These are phyloP conservation scores for Blastobotrys malaysiensis DNA, from an alignment of 1,139 yeast genomes.

Conservation along the genomic window DNA sequence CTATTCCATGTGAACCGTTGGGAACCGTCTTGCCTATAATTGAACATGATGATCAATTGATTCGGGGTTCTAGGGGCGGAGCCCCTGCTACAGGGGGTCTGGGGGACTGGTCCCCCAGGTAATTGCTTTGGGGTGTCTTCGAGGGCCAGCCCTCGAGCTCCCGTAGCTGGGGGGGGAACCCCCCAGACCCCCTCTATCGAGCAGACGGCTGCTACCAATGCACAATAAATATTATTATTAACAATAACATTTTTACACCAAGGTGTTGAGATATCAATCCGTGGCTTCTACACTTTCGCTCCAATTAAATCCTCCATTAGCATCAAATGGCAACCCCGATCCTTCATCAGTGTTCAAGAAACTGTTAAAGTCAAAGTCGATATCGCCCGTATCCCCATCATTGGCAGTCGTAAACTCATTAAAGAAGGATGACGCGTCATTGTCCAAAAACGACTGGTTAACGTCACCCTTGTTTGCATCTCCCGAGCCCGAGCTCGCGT, in stretches of 20 bases:
- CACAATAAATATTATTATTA: not conserved
- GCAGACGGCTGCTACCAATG: too few relatives aligned
- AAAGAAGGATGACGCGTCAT: slow-evolving; percentile 27
- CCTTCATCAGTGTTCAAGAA: slow-evolving; percentile 33
- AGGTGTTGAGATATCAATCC: slow-evolving; percentile 16
- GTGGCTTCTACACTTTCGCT: slow-evolving; percentile 31
- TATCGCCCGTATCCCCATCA: slow-evolving; percentile 28
- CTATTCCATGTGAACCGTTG: too few relatives aligned
- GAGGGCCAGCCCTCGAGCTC: too few relatives aligned
- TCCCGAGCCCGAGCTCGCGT: slow-evolving; percentile 8
- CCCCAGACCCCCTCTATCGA: too few relatives aligned
- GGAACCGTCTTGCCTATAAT: too few relatives aligned
- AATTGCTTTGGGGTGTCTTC: too few relatives aligned
- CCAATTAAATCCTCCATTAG: slow-evolving; percentile 26
- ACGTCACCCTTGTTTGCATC: slow-evolving; percentile 11
- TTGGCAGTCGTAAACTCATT: slow-evolving; percentile 29
- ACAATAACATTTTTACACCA: slow-evolving; percentile 2
- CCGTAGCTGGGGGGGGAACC: too few relatives aligned
- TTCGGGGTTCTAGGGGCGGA: too few relatives aligned
- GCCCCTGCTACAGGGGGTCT: too few relatives aligned
- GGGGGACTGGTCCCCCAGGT: too few relatives aligned
- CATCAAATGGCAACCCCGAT: slow-evolving; percentile 26
- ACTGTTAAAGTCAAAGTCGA: slow-evolving; percentile 34
- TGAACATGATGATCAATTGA: too few relatives aligned
- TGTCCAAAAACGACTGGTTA: slow-evolving; percentile 20